These are phyloP conservation scores for Podaxis sp. DNA, from an alignment of 768 basidiomycete genomes.

Conservation along the genomic window DNA sequence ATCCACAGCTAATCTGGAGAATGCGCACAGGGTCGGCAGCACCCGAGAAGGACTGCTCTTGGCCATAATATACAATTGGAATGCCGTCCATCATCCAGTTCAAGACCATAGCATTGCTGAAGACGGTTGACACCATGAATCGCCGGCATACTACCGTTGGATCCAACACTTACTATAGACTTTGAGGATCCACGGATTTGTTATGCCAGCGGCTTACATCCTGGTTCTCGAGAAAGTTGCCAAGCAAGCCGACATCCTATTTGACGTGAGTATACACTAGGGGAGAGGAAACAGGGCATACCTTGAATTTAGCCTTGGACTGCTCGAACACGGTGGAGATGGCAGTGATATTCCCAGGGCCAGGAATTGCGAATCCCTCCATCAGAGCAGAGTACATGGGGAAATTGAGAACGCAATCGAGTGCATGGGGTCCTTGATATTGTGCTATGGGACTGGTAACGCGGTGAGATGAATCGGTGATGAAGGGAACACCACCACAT, in stretches of 20 bases:
- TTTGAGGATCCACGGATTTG: conserved; percentile 66
- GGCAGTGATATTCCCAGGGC: conserved; percentile 56
- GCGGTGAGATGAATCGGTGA: neutral
- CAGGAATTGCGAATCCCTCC: conserved; percentile 68
- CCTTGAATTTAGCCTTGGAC: conserved; percentile 51
- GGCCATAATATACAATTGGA: conserved; percentile 79
- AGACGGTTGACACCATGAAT: neutral
- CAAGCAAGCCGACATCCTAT: conserved; percentile 45
- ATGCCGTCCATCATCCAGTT: conserved; percentile 81
- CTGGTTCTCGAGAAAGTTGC: conserved; percentile 80
- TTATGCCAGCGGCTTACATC: conserved; percentile 74
- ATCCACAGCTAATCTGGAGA: neutral
- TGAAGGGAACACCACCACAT: conserved; percentile 8
- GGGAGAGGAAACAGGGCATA: conserved; percentile 4
- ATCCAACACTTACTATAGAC: conserved; percentile 46
- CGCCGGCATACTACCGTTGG: neutral
- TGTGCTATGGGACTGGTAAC: conserved; percentile 43
- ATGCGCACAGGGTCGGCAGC: conserved; percentile 56
- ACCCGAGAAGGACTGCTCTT: conserved; percentile 70
- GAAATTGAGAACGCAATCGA: conserved; percentile 71
- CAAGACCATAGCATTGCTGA: conserved; percentile 69
- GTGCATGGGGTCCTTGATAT: conserved; percentile 56
- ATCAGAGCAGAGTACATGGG: conserved; percentile 63
- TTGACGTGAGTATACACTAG: conserved; percentile 7
- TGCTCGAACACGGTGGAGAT: conserved; percentile 48